phyloP scores from a whole-genome alignment of 2,329 filamentous ascomycete genomes.

The Fusarium pininemorale region DNA sequence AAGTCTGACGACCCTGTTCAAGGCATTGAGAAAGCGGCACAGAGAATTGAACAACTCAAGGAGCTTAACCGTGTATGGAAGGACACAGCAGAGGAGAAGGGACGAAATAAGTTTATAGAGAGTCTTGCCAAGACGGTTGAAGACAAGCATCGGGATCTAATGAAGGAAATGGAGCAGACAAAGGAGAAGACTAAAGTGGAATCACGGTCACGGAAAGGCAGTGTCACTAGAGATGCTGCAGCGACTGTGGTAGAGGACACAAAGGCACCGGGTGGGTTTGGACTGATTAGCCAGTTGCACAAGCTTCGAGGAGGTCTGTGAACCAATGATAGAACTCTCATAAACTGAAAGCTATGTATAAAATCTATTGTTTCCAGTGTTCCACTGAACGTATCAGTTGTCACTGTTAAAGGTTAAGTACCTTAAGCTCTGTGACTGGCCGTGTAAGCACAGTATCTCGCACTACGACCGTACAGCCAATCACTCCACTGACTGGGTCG shows the following conservation, averaged over 20 bases:
- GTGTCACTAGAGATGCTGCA: slow-evolving; percentile 41
- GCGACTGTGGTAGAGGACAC: slow-evolving; percentile 48
- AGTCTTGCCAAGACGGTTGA: slow-evolving; percentile 83
- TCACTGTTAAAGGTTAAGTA: neutral
- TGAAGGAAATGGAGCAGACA: slow-evolving; percentile 60
- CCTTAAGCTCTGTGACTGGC: neutral
- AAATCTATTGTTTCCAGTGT: neutral
- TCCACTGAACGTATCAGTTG: neutral
- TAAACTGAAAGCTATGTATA: neutral
- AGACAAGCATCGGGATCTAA: slow-evolving; percentile 68
- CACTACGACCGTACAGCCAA: slow-evolving; percentile 10
- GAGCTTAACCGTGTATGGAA: slow-evolving; percentile 86
- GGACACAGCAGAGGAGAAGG: slow-evolving; percentile 94
- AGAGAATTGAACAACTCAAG: slow-evolving; percentile 79
- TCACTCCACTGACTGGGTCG: slow-evolving; percentile 8
- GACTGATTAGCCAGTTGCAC: slow-evolving; percentile 70
- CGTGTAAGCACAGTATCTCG: slow-evolving; percentile 6
- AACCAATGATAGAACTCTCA: slow-evolving; percentile 8
- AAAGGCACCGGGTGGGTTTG: slow-evolving; percentile 62
- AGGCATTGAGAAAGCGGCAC: slow-evolving; percentile 77
- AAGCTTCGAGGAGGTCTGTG: slow-evolving; percentile 65
- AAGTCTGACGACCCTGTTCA: slow-evolving; percentile 64
- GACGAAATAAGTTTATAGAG: slow-evolving; percentile 83
- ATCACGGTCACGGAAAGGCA: slow-evolving; percentile 50
- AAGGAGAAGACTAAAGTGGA: slow-evolving; percentile 49